Conservation (phyloP, 139 green algal species). For the Monoraphidium neglectum region DNA sequence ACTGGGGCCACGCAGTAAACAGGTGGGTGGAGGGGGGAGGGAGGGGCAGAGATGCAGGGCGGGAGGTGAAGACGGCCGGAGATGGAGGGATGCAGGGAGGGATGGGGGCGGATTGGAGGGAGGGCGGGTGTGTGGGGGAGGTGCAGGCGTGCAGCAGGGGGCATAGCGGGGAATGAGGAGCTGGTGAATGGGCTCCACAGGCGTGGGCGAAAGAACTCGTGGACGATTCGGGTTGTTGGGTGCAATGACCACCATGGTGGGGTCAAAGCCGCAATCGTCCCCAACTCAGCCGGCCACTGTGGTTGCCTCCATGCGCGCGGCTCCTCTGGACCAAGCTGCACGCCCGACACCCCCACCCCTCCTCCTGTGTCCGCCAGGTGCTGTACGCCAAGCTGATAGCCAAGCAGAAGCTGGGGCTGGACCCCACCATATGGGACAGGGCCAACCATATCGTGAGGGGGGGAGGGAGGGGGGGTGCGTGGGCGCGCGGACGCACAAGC, state of each 20-base stretch:
- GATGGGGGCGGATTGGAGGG: no score
- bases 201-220: no score
- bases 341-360: not conserved
- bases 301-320: no score
- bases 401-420: constrained; percentile 68
- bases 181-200: no score
- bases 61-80: no score
- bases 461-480: no score
- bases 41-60: not conserved
- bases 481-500: no score
- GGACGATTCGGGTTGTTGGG: no score
- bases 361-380: constrained; percentile 23
- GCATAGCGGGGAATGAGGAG: not conserved
- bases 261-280: no score
- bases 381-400: constrained; percentile 79
- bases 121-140: not conserved
- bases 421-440: constrained; percentile 43
- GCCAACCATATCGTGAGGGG: constrained; percentile 58
- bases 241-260: no score
- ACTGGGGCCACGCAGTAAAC: constrained; percentile 32
- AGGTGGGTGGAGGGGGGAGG: not conserved
- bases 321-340: not conserved
- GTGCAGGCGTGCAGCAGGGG: not conserved
- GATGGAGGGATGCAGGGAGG: no score
- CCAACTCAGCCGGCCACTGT: no score